Evolutionary conservation across 768 basidiomycete species (phyloP).

Genomic region (Cystofilobasidium bisporidii): DNA sequence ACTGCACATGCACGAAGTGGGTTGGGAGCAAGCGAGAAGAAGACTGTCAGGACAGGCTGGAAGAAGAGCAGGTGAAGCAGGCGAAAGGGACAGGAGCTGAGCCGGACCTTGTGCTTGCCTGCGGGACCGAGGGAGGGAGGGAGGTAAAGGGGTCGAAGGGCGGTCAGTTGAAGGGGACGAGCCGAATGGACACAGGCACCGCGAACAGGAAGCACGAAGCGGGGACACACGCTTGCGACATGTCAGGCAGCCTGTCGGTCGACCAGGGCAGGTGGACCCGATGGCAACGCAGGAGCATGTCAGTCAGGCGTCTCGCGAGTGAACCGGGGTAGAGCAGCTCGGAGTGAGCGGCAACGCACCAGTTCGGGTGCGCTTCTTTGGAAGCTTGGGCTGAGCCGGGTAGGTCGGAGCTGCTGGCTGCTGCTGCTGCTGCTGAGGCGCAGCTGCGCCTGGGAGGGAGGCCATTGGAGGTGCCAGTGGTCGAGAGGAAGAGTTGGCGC

Average conservation of each 20-base stretch:
- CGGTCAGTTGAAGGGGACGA: background rate
- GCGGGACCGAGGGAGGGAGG: background rate
- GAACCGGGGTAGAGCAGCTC: too few species aligned
- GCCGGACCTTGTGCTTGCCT: slow-evolving; percentile 2
- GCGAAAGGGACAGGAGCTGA: background rate
- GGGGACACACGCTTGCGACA: slow-evolving; percentile 1
- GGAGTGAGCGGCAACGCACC: background rate
- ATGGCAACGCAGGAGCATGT: too few species aligned
- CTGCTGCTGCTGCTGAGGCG: too few species aligned
- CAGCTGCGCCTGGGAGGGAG: too few species aligned
- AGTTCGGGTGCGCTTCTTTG: background rate
- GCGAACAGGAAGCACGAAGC: background rate
- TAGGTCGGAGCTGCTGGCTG: background rate
- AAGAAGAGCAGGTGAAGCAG: background rate
- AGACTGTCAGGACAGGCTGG: too few species aligned
- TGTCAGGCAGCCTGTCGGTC: background rate
- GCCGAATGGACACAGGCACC: background rate
- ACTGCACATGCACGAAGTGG: background rate
- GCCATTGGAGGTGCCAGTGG: too few species aligned
- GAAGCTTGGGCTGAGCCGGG: background rate
- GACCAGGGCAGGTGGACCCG: background rate
- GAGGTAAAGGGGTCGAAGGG: background rate
- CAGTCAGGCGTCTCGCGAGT: too few species aligned
- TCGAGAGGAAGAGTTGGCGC: too few species aligned
- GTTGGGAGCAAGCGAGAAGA: too few species aligned